Percentiles rank a stretch among this genome's conserved stretches.
Evolutionary conservation across 2,329 filamentous ascomycete genomes (phyloP).

Genomic region (Phyllachora maydis): DNA sequence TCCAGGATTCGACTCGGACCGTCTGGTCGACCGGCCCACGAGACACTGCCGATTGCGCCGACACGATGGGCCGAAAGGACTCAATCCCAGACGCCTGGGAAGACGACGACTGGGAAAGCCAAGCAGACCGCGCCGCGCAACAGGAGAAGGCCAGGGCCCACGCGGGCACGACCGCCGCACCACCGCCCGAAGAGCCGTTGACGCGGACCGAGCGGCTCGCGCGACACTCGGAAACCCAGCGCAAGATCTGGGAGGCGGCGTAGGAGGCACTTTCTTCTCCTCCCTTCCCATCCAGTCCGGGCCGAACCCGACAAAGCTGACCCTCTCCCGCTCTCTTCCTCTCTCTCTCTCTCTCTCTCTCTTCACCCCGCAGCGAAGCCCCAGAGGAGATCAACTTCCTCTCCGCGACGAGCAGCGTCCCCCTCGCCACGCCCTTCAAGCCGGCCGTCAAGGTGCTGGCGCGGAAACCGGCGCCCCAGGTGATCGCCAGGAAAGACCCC

Average conservation of each 20-base stretch:
- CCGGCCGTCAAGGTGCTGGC: constrained; percentile 68
- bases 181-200: constrained; percentile 19
- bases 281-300: too few relatives aligned
- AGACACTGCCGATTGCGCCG: too few relatives aligned
- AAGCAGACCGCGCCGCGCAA: constrained; percentile 39
- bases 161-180: too few relatives aligned
- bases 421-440: constrained; percentile 46
- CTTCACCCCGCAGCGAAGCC: constrained; percentile 36
- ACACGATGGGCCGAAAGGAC: constrained; percentile 26
- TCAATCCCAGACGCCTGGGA: constrained; percentile 66
- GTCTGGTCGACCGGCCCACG: neutral
- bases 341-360: neutral
- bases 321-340: neutral
- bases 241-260: constrained; percentile 78
- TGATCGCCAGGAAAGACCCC: constrained; percentile 36
- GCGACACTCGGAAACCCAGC: constrained; percentile 65
- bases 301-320: constrained; percentile 9
- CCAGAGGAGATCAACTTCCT: constrained; percentile 58
- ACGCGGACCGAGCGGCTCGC: constrained; percentile 61
- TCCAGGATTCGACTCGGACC: neutral
- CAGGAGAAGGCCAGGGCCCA: too few relatives aligned
- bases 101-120: constrained; percentile 59
- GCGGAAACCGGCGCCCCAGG: constrained; percentile 49
- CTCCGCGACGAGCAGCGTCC: constrained; percentile 28
- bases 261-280: too few relatives aligned